These are phyloP conservation scores for Sugiyamaella xylanicola DNA, from an alignment of 1,139 yeast genomes.

Conservation along the genomic window DNA sequence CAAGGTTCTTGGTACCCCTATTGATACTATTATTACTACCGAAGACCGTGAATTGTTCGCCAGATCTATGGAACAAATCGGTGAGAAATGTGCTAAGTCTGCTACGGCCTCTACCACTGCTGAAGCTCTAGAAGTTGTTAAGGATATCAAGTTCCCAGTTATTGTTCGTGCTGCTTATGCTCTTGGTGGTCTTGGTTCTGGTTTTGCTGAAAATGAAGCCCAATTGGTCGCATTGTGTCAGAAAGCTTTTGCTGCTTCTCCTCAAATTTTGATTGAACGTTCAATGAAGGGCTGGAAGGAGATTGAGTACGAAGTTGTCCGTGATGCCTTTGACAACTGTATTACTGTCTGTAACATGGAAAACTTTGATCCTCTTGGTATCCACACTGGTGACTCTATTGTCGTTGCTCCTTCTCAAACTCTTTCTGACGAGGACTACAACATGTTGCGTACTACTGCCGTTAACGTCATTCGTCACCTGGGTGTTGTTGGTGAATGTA, in stretches of 20 bases:
- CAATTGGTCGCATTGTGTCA: constrained; percentile 84
- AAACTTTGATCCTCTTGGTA: constrained; percentile 97
- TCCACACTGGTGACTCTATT: constrained; percentile 98
- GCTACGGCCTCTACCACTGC: constrained; percentile 77
- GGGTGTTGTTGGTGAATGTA: constrained; percentile 99
- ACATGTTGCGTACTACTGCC: constrained; percentile 97
- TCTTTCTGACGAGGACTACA: constrained; percentile 93
- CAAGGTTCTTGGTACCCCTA: constrained; percentile 93
- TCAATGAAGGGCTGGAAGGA: constrained; percentile 99
- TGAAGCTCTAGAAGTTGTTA: constrained; percentile 85
- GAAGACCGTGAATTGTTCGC: constrained; percentile 98
- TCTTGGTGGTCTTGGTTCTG: constrained; percentile 97
- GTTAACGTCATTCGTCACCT: constrained; percentile 95
- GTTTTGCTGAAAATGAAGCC: constrained; percentile 88
- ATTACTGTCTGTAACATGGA: constrained; percentile 99
- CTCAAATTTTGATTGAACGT: constrained; percentile 92
- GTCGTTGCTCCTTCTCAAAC: constrained; percentile 99
- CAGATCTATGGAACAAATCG: constrained; percentile 89
- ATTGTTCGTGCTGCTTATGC: constrained; percentile 98
- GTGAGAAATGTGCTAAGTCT: constrained; percentile 92
- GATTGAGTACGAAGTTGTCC: constrained; percentile 97
- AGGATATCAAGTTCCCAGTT: constrained; percentile 89
- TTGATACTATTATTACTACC: constrained; percentile 93
- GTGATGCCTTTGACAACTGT: constrained; percentile 97
- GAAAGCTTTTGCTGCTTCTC: constrained; percentile 92